Evolutionary conservation across 495 filamentous ascomycete species (phyloP).

Genomic region (Penicillium riverlandense): DNA sequence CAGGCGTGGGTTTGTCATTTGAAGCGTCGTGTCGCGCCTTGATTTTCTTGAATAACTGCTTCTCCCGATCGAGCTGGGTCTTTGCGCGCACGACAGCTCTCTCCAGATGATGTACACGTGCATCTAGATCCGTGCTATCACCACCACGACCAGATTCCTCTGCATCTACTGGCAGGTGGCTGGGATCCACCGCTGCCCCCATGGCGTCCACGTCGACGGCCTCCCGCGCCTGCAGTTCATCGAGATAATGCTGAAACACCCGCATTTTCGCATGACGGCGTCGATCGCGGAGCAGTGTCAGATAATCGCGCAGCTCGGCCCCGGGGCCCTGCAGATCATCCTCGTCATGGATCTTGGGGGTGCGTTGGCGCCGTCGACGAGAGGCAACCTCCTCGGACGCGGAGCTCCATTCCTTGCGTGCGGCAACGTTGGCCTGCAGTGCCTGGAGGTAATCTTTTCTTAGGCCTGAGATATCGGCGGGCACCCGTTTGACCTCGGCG

Average conservation of each 20-base stretch:
- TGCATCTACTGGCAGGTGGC: conserved; percentile 22
- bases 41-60: conserved; percentile 50
- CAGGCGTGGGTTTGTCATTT: conserved; percentile 12
- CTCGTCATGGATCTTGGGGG: not conserved
- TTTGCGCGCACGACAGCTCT: conserved; percentile 58
- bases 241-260: conserved; percentile 43
- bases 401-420: conserved; percentile 38
- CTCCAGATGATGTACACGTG: conserved; percentile 54
- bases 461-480: conserved; percentile 30
- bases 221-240: conserved; percentile 28
- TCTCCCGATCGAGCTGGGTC: conserved; percentile 53
- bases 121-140: conserved; percentile 29
- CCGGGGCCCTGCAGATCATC: conserved; percentile 20
- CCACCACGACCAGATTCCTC: conserved; percentile 1
- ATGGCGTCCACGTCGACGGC: conserved; percentile 42
- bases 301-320: conserved; percentile 40
- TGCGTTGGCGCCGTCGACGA: conserved; percentile 4
- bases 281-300: conserved; percentile 48
- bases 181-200: conserved; percentile 34
- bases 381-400: conserved; percentile 21
- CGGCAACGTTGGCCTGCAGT: conserved; percentile 49
- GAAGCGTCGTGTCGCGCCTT: conserved; percentile 27
- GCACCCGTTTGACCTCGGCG: conserved; percentile 29
- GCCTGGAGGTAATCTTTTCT: conserved; percentile 50
- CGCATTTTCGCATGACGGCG: conserved; percentile 47